These are phyloP conservation scores for Irineochytrium annulatum DNA, from an alignment of 192 early-diverging fungal species.

Conservation along the genomic window DNA sequence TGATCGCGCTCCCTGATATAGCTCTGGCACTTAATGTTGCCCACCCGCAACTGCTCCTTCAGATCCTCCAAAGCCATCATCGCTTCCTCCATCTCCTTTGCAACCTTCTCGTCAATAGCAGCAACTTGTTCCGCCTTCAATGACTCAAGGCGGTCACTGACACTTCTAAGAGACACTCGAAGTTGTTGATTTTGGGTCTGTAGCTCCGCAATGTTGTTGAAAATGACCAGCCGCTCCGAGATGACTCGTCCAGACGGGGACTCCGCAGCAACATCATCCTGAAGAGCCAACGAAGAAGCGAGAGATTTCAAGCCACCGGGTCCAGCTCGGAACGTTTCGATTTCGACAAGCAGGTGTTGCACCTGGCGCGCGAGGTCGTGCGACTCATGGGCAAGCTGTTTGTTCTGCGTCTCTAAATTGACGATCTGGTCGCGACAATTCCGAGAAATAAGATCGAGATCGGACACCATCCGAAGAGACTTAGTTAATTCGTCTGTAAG, in stretches of 20 bases:
- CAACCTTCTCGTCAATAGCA: slow-evolving; percentile 34
- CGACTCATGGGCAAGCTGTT: slow-evolving; percentile 6
- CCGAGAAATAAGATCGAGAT: background rate
- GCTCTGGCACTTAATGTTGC: slow-evolving; percentile 45
- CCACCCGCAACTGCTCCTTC: slow-evolving; percentile 58
- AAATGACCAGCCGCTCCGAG: slow-evolving; percentile 22
- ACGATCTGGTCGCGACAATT: slow-evolving; percentile 4
- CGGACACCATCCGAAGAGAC: background rate
- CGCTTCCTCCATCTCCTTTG: slow-evolving; percentile 41
- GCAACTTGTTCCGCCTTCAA: slow-evolving; percentile 39
- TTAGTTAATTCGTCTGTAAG: background rate
- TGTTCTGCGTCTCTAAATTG: background rate
- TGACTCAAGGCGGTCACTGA: slow-evolving; percentile 8
- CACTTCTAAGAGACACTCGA: slow-evolving; percentile 16
- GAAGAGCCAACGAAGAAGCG: background rate
- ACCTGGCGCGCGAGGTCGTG: slow-evolving; percentile 31
- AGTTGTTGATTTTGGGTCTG: slow-evolving; percentile 28
- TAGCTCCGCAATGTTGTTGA: slow-evolving; percentile 22
- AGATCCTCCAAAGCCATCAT: slow-evolving; percentile 51
- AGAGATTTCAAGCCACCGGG: background rate
- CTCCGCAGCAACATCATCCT: slow-evolving; percentile 46
- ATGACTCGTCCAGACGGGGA: slow-evolving; percentile 13
- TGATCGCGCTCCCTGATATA: slow-evolving; percentile 56
- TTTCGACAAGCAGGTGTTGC: slow-evolving; percentile 17
- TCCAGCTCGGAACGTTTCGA: slow-evolving; percentile 16